Base-by-base conservation (phyloP, 225 moss, liverwort and hornwort genomes). In the Physcomitrium patens region DNA sequence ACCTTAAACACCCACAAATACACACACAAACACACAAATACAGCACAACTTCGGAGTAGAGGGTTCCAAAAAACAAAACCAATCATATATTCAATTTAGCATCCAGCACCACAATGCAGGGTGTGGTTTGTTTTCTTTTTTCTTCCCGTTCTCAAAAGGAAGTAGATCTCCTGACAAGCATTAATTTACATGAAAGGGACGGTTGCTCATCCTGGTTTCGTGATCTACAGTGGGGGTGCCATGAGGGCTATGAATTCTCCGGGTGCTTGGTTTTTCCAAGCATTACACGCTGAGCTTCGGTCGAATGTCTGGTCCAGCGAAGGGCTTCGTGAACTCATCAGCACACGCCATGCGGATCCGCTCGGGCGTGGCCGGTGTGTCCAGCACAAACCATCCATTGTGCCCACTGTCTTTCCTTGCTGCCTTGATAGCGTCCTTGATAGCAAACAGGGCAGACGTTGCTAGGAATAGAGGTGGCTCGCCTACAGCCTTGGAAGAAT, bases 341-440 rank as follows among this genome's bases (percentile, higher is more conserved):
- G 94, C 91, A 76, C 97, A 99, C 15, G 94, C 90, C 90, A 99
- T 84, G 74, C 97, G 91, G 46, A 99, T 93, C 53, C 97, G 90
- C 80, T 99, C 97, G 0, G 97, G 97, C 52, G 97, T 99, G 51
- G 95, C 95, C 2, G 97, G 97, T 9, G 79, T 79, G 79, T 99
- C 97, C 48, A 99, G 78, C 76, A 90, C 90, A 70, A 99, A 99
- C 85, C 83, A 86, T 10, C 95, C 91, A 19, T 82, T 69, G 20
- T 87, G 87, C 47, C 90, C 94, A 55, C 73, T 75, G 9, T 99
- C 94, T 65, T 41, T 89, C 76, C 97, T 84, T 23, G 97, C 91
- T 10, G 90, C 79, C 52, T 88, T 75, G 53, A 95, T 75, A 22
- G 94, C 93, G 57, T 95, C 97, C 73, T 93, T 99, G 41, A 99